phyloP scores from a whole-genome alignment of 2,329 filamentous ascomycete species.

The Gyromitra esculenta region DNA sequence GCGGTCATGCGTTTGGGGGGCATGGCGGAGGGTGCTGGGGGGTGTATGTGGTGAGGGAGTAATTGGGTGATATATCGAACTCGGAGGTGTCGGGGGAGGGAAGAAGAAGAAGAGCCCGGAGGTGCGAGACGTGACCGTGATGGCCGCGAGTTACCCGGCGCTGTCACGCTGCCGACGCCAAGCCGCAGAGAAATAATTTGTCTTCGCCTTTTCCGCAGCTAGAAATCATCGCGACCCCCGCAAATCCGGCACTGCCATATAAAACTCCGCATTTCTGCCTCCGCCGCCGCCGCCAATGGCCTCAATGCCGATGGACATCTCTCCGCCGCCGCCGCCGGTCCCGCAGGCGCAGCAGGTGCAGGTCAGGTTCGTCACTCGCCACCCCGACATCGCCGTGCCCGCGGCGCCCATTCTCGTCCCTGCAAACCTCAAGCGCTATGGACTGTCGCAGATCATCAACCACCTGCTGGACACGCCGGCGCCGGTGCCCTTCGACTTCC shows the following conservation, averaged over 20 bases:
- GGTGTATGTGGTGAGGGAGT: background rate
- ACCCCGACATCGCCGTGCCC: conserved; percentile 70
- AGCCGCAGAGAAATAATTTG: no score
- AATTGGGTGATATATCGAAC: background rate
- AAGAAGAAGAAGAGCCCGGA: no score
- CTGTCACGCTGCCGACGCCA: no score
- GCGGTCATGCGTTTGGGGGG: conserved; percentile 91
- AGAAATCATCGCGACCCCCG: conserved; percentile 10
- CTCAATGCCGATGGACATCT: conserved; percentile 11
- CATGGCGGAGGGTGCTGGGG: conserved; percentile 47
- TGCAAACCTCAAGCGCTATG: conserved; percentile 71
- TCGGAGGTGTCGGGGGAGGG: background rate
- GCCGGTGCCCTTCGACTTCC: conserved; percentile 88
- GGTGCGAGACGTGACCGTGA: conserved; percentile 7
- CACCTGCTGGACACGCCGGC: conserved; percentile 73
- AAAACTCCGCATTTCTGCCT: background rate
- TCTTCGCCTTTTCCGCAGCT: background rate
- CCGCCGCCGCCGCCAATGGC: conserved; percentile 5
- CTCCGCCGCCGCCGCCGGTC: background rate
- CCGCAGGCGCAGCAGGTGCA: conserved; percentile 67
- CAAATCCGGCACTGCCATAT: background rate
- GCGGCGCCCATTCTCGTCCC: conserved; percentile 58
- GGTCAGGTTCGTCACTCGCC: conserved; percentile 73
- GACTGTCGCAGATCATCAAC: conserved; percentile 75
- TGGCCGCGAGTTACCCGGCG: conserved; percentile 20